Evolutionary conservation across 305 asterid species (phyloP).

Genomic region (Fraxinus floribunda): DNA sequence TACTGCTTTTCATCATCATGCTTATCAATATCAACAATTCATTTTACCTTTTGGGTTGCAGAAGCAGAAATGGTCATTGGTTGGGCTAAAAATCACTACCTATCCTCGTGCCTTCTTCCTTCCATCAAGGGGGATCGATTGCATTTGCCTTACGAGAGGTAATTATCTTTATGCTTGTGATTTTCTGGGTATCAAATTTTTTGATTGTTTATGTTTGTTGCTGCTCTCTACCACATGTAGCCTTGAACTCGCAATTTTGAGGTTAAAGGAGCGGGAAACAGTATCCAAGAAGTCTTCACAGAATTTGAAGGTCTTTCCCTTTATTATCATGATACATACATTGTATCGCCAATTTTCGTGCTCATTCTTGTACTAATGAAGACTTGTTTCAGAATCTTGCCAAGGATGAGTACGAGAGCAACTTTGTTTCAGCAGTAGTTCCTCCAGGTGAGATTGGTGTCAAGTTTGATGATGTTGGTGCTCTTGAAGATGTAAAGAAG

Average conservation of each 20-base stretch:
- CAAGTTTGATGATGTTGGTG: slow-evolving; percentile 93
- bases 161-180: slow-evolving; percentile 29
- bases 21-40: neutral
- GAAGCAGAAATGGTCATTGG: slow-evolving; percentile 95
- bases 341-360: neutral
- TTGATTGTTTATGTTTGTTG: slow-evolving; percentile 21
- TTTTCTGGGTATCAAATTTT: slow-evolving; percentile 20
- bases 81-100: slow-evolving; percentile 95
- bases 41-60: slow-evolving; percentile 33
- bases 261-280: slow-evolving; percentile 79
- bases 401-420: slow-evolving; percentile 93
- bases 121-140: slow-evolving; percentile 70
- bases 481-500: slow-evolving; percentile 91
- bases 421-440: slow-evolving; percentile 92
- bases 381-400: slow-evolving; percentile 72
- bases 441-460: slow-evolving; percentile 97
- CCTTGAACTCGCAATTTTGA: slow-evolving; percentile 79
- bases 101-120: slow-evolving; percentile 69
- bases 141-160: slow-evolving; percentile 88
- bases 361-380: slow-evolving; percentile 18
- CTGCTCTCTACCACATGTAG: slow-evolving; percentile 40
- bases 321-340: neutral
- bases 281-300: slow-evolving; percentile 80
- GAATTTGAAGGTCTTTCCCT: slow-evolving; percentile 61
- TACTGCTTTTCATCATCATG: slow-evolving; percentile 13